Base-by-base conservation (phyloP, 306 rosid genomes). In the Acacia crassicarpa region DNA sequence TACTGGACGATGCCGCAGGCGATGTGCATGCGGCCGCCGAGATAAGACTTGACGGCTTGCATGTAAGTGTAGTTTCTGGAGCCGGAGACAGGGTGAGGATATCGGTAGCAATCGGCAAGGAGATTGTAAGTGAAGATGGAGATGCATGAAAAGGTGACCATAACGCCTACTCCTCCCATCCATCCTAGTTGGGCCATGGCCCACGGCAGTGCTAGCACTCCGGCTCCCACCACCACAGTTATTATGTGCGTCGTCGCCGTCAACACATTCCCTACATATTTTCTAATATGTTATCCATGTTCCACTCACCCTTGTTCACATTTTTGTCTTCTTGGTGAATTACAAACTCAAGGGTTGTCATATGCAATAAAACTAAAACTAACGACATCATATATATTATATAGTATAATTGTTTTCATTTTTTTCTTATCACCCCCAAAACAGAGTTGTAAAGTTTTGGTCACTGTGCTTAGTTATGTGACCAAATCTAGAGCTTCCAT, bases 101-200 rank as follows among this genome's bases (percentile, higher is more conserved):
- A 86, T 74, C 92, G 76, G 78, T 89, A 85, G 76, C 92, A 89
- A 69, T 89, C 88, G 0, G 90, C 85, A 40, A 87, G 62, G 72
- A 87, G 85, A 83, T 23, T 81, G 70, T 81, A 79, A 46, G 90
- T 85, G 71, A 75, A 89, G 17, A 83, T 44, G n/a, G 90, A 81
- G 41, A 89, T 77, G 62, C 61, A 16, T 4, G 92, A 10, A 74
- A 89, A 87, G 51, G 59, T 2, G 0, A 82, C 3, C 56, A 87
- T 85, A 56, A 58, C 56, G 17, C 17, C 58, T 23, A 89, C 23
- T 43, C 86, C 92, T 40, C 80, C 76, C 1, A 89, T 74, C 90
- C 90, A 87, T 72, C 89, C 92, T 1, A 89, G 49, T 20, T 89
- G 90, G 0, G 92, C 90, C 83, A 81, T 33, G 8, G 83, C 89